Evolutionary conservation across 176 grass and related monocot species (phyloP).

Genomic region (Tillandsia leiboldiana): DNA sequence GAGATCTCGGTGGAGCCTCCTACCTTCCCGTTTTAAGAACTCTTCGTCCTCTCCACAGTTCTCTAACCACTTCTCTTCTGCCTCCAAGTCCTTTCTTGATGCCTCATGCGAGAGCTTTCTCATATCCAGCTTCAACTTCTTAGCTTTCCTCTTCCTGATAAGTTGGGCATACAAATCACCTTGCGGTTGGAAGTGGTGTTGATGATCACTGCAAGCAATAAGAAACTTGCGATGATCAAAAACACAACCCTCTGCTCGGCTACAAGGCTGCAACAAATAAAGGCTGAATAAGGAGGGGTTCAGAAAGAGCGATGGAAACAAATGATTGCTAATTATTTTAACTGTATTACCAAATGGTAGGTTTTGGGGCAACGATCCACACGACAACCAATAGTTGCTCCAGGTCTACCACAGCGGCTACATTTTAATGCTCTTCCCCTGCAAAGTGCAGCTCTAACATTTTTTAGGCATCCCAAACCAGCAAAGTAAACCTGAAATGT

Average conservation of each 20-base stretch:
- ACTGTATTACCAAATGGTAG: constrained; percentile 78
- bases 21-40: constrained; percentile 91
- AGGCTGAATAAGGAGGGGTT: constrained; percentile 16
- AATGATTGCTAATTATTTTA: constrained; percentile 5
- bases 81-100: constrained; percentile 71
- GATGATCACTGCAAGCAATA: constrained; percentile 90
- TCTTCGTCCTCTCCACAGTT: constrained; percentile 98
- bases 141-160: constrained; percentile 71
- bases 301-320: constrained; percentile 2
- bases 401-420: constrained; percentile 89
- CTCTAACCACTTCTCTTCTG: constrained; percentile 97
- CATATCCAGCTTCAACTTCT: constrained; percentile 68
- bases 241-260: constrained; percentile 72
- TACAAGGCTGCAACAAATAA: constrained; percentile 64
- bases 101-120: constrained; percentile 73
- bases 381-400: constrained; percentile 89
- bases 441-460: constrained; percentile 81
- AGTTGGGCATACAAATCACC: constrained; percentile 52
- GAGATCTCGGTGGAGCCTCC: constrained; percentile 80
- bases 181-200: constrained; percentile 80
- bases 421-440: constrained; percentile 92
- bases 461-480: constrained; percentile 85
- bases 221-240: constrained; percentile 99
- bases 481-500: constrained; percentile 97
- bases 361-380: constrained; percentile 92